Conservation (phyloP, 169 alveolate species). For the Plasmodium gonderi region DNA sequence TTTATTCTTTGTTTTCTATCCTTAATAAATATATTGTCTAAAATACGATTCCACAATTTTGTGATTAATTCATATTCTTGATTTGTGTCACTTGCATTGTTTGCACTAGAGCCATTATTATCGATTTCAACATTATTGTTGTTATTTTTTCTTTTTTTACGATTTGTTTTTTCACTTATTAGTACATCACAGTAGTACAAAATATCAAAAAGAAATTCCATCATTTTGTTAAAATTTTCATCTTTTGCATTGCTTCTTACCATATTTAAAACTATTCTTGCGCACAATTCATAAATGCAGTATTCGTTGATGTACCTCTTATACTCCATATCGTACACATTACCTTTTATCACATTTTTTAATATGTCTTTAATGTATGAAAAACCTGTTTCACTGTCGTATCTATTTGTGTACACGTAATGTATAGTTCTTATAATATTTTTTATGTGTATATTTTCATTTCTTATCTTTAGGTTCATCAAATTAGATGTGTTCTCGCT, state of each 20-base stretch:
- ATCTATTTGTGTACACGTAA: conserved; percentile 59
- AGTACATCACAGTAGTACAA: conserved; percentile 64
- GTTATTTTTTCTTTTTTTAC: background rate
- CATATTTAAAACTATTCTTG: conserved; percentile 34
- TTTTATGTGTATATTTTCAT: conserved; percentile 68
- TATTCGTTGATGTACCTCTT: conserved; percentile 39
- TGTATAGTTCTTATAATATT: conserved; percentile 66
- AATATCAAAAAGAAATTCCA: conserved; percentile 69
- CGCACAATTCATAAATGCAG: conserved; percentile 60
- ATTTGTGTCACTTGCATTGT: background rate
- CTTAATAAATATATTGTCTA: conserved; percentile 71
- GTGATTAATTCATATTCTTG: conserved; percentile 56
- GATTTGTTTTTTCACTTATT: conserved; percentile 14
- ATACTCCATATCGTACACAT: conserved; percentile 51
- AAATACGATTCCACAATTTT: conserved; percentile 78
- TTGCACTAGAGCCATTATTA: background rate
- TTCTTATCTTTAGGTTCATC: conserved; percentile 25
- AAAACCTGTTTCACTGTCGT: conserved; percentile 70
- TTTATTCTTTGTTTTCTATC: conserved; percentile 77
- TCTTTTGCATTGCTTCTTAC: conserved; percentile 42
- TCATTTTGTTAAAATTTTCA: conserved; percentile 58
- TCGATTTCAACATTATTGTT: background rate
- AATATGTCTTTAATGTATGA: conserved; percentile 63
- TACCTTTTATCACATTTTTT: conserved; percentile 52
- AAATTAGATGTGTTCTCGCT: conserved; percentile 6